Percentiles rank a stretch among this genome's conserved stretches.
Conservation (phyloP, 2,329 filamentous ascomycete species). For the Bipolaris bicolor region DNA sequence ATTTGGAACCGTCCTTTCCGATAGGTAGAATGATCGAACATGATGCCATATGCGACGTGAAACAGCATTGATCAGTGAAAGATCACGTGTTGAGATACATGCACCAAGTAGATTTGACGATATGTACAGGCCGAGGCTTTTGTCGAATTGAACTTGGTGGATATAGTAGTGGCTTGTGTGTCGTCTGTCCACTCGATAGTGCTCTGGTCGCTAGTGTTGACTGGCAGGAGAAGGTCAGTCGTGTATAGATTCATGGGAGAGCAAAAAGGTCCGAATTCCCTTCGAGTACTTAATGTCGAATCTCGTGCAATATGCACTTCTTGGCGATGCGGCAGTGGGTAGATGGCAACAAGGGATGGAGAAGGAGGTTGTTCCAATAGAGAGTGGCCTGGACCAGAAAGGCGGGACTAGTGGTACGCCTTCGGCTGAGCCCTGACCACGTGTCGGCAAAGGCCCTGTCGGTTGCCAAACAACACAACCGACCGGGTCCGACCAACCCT, state of each 20-base stretch:
- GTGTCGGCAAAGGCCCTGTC: slow-evolving; percentile 9
- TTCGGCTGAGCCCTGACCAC: slow-evolving; percentile 17
- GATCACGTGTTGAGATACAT: background rate
- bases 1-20: slow-evolving; percentile 2
- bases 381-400: background rate
- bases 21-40: slow-evolving; percentile 9
- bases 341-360: background rate
- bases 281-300: background rate
- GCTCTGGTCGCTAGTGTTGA: no score
- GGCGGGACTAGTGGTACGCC: background rate
- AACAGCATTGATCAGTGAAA: background rate
- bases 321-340: background rate
- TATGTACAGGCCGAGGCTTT: background rate
- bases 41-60: background rate
- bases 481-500: slow-evolving; percentile 1
- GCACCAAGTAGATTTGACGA: background rate
- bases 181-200: no score
- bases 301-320: background rate
- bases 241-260: no score
- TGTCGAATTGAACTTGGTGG: background rate
- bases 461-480: slow-evolving; percentile 5
- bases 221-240: no score
- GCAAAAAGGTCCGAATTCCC: background rate
- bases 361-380: no score
- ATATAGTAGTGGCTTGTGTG: no score